These are phyloP conservation scores for Aspergillus caelatus DNA, from an alignment of 2,329 filamentous ascomycete species.

Conservation along the genomic window DNA sequence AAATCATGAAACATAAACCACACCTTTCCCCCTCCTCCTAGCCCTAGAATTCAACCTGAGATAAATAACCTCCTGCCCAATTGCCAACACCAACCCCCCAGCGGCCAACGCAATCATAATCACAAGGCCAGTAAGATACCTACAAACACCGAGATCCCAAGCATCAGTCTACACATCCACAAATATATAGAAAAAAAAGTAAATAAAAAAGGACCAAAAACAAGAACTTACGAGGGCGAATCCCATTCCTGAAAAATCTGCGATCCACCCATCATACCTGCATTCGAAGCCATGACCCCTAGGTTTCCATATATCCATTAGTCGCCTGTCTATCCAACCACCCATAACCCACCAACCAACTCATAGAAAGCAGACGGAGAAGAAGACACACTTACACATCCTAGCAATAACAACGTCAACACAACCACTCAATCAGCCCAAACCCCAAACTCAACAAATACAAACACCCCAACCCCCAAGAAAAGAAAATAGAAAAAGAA, in stretches of 20 bases:
- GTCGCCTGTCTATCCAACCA: no score
- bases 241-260: constrained; percentile 53
- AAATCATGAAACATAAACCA: background rate
- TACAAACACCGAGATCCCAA: constrained; percentile 14
- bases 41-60: background rate
- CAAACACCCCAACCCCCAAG: background rate
- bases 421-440: no score
- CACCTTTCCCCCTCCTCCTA: background rate
- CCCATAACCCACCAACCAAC: no score
- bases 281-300: constrained; percentile 54
- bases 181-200: background rate
- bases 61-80: background rate
- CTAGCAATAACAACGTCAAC: constrained; percentile 21
- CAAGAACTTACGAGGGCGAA: constrained; percentile 38
- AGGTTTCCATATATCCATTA: no score
- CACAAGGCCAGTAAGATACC: constrained; percentile 49
- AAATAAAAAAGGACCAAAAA: background rate
- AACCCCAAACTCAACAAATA: no score
- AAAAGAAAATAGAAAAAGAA: background rate
- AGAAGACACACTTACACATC: constrained; percentile 26
- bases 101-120: constrained; percentile 51
- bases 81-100: background rate
- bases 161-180: no score
- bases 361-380: background rate
- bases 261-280: constrained; percentile 55